A percentile compares a stretch with the other conserved stretches of the same genome.
These are phyloP conservation scores for Dipteronia sinensis DNA, from an alignment of 345 rosid genomes.

Conservation along the genomic window DNA sequence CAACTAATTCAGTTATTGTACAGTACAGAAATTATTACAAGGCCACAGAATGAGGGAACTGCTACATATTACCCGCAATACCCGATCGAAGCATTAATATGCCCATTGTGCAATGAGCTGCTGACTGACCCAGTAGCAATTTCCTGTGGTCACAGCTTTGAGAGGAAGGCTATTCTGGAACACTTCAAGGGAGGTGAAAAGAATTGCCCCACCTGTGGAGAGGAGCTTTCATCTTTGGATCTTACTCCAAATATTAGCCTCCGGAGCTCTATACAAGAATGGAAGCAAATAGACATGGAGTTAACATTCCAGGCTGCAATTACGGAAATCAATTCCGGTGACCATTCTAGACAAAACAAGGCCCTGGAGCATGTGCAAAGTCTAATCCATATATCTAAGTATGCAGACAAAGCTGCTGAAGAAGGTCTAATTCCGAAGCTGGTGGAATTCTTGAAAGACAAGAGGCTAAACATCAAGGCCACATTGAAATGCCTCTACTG, in stretches of 20 bases:
- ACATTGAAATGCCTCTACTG: conserved; percentile 38
- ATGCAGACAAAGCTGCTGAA: conserved; percentile 34
- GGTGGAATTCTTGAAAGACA: conserved; percentile 39
- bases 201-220: conserved; percentile 47
- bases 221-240: conserved; percentile 37
- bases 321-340: conserved; percentile 34
- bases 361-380: conserved; percentile 43
- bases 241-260: conserved; percentile 48
- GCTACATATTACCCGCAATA: conserved; percentile 21
- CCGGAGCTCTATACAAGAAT: conserved; percentile 45
- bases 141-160: conserved; percentile 55
- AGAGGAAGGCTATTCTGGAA: conserved; percentile 47
- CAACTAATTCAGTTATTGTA: conserved; percentile 45
- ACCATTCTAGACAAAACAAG: conserved; percentile 27
- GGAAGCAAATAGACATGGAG: conserved; percentile 47
- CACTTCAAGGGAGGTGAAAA: conserved; percentile 37
- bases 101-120: conserved; percentile 48
- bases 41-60: conserved; percentile 29
- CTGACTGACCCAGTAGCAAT: conserved; percentile 56
- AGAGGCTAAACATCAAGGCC: conserved; percentile 29
- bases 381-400: conserved; percentile 34
- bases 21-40: conserved; percentile 37
- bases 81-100: conserved; percentile 39
- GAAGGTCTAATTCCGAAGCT: conserved; percentile 37
- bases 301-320: conserved; percentile 40